These are phyloP conservation scores for Boechera retrofracta DNA, from an alignment of 345 rosid species.

Conservation along the genomic window DNA sequence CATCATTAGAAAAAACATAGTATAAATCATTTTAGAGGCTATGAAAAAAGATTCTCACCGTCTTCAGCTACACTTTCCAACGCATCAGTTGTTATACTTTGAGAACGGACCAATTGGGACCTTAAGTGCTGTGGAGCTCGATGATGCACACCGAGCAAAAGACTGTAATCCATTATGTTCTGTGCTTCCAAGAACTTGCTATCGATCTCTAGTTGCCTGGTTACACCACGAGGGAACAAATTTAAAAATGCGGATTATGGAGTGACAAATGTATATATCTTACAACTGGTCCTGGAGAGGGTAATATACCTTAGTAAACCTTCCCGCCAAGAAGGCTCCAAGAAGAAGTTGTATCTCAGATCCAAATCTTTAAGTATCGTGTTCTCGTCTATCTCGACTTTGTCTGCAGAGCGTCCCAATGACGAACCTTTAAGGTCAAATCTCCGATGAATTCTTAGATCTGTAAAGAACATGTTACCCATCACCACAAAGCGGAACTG, in stretches of 20 bases:
- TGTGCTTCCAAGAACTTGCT: conserved; percentile 83
- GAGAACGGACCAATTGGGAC: conserved; percentile 53
- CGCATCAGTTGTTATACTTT: conserved; percentile 58
- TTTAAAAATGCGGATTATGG: neutral
- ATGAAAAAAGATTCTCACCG: conserved; percentile 50
- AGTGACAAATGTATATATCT: neutral
- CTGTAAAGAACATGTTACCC: conserved; percentile 99
- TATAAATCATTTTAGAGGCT: neutral
- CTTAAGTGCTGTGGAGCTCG: conserved; percentile 94
- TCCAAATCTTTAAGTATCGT: conserved; percentile 97
- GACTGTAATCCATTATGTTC: conserved; percentile 97
- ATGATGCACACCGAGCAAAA: conserved; percentile 95
- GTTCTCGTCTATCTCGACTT: conserved; percentile 91
- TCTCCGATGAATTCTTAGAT: conserved; percentile 90
- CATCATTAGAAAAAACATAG: neutral
- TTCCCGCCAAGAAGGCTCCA: conserved; percentile 96
- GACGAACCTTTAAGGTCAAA: conserved; percentile 98
- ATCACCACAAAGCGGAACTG: conserved; percentile 99
- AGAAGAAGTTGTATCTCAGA: conserved; percentile 73
- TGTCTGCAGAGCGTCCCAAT: conserved; percentile 88
- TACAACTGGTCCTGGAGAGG: conserved; percentile 15
- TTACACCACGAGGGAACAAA: conserved; percentile 17
- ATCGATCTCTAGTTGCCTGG: conserved; percentile 89
- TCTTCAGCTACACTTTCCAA: conserved; percentile 90
- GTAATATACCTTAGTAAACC: conserved; percentile 66